Conservation (phyloP, 345 rosid species). For the Trapa bicornis region DNA sequence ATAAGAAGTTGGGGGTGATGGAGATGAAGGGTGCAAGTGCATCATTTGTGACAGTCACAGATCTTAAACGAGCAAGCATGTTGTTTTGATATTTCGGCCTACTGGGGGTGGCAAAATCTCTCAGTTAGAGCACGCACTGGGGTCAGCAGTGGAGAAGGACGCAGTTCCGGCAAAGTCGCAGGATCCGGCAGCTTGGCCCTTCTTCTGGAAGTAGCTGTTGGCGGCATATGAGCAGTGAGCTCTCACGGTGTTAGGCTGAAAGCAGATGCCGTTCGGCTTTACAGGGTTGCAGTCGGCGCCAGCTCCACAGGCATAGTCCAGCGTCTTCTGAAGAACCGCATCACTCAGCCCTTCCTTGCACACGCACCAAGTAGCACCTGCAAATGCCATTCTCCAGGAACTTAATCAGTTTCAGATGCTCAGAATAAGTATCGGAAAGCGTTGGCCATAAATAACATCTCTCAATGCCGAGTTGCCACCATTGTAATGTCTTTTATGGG, state of each 20-base stretch:
- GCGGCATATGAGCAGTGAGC: constrained; percentile 79
- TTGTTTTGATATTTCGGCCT: too few species aligned
- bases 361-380: constrained; percentile 71
- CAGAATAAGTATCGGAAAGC: too few species aligned
- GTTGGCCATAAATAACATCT: too few species aligned
- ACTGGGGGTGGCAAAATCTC: too few species aligned
- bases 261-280: constrained; percentile 50
- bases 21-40: too few species aligned
- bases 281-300: constrained; percentile 83
- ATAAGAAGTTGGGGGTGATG: too few species aligned
- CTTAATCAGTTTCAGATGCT: too few species aligned
- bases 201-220: constrained; percentile 79
- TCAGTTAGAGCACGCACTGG: constrained; percentile 29
- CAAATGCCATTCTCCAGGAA: neutral
- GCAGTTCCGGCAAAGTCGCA: constrained; percentile 84
- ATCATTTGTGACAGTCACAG: too few species aligned
- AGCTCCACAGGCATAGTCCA: constrained; percentile 92
- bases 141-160: constrained; percentile 31
- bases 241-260: constrained; percentile 56
- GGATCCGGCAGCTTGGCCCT: constrained; percentile 52
- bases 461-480: too few species aligned
- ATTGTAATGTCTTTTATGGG: too few species aligned
- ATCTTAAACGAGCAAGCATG: too few species aligned
- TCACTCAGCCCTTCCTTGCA: constrained; percentile 59
- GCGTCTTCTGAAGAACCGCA: constrained; percentile 40